Evolutionary conservation across 164 flowering plant genomes (phyloP).

Genomic region (Tetracentron sinense): DNA sequence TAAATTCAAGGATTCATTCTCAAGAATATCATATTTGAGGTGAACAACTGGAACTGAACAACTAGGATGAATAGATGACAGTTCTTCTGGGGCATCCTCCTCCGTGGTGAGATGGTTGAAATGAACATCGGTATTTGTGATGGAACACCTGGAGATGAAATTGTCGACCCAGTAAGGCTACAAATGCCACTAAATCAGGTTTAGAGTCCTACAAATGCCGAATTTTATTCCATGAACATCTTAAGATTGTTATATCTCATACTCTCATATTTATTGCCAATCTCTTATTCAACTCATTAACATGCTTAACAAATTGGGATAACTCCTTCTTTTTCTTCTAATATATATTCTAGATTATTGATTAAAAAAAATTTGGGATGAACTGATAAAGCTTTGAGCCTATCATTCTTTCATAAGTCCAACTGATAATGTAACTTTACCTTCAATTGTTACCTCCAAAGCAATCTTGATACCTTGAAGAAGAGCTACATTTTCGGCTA

Average conservation of each 20-base stretch:
- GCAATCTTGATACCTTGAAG: too few species aligned
- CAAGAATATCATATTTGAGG: slow-evolving; percentile 50
- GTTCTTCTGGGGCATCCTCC: slow-evolving; percentile 38
- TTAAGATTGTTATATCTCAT: neutral
- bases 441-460: too few species aligned
- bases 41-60: slow-evolving; percentile 54
- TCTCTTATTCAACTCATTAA: too few species aligned
- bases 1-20: slow-evolving; percentile 50
- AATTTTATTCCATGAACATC: neutral
- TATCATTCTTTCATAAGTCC: too few species aligned
- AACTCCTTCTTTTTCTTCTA: too few species aligned
- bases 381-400: too few species aligned
- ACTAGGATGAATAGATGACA: slow-evolving; percentile 30
- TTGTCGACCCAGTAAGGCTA: slow-evolving; percentile 32
- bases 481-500: too few species aligned
- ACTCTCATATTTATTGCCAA: too few species aligned
- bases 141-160: slow-evolving; percentile 46
- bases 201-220: neutral
- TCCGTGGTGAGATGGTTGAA: slow-evolving; percentile 36
- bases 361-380: too few species aligned
- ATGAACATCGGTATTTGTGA: slow-evolving; percentile 47
- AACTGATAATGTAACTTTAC: too few species aligned
- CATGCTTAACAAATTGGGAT: too few species aligned
- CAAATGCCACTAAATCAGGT: neutral
- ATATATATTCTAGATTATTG: too few species aligned